Conservation (phyloP, 1,284 basidiomycete species). For the Ceratobasidium sp. region DNA sequence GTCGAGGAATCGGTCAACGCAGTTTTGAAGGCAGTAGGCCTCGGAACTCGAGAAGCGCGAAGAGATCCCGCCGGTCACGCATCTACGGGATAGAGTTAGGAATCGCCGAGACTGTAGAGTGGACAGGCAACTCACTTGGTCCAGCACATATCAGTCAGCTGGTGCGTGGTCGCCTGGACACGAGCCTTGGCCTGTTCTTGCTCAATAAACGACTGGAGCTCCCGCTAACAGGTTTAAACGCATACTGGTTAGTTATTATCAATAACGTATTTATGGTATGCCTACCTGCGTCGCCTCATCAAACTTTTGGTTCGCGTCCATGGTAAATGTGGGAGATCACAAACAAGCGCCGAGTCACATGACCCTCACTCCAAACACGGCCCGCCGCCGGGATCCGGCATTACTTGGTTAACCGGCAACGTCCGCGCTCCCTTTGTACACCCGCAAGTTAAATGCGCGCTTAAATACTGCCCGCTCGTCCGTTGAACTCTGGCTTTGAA, state of each 20-base stretch:
- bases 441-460: not conserved
- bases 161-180: constrained; percentile 75
- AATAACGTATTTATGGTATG: not conserved
- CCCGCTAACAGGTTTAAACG: constrained; percentile 67
- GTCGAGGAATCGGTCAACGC: constrained; percentile 94
- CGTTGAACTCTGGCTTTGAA: no score
- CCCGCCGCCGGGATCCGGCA: not conserved
- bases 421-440: not conserved
- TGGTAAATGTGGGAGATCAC: constrained; percentile 4
- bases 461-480: no score
- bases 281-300: constrained; percentile 81
- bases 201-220: constrained; percentile 85
- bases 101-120: constrained; percentile 9
- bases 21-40: constrained; percentile 87
- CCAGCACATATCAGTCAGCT: constrained; percentile 83
- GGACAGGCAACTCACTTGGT: constrained; percentile 73
- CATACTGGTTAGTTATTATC: not conserved
- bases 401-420: no score
- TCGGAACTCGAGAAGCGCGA: constrained; percentile 87
- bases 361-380: not conserved
- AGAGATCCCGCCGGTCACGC: constrained; percentile 85
- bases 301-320: constrained; percentile 59
- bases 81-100: constrained; percentile 61
- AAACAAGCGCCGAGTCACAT: constrained; percentile 1
- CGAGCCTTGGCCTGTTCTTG: constrained; percentile 88